Percentiles rank a stretch among this genome's conserved stretches.
Evolutionary conservation across 805 yeast species (phyloP).

Genomic region (Lipomyces chichibuensis): DNA sequence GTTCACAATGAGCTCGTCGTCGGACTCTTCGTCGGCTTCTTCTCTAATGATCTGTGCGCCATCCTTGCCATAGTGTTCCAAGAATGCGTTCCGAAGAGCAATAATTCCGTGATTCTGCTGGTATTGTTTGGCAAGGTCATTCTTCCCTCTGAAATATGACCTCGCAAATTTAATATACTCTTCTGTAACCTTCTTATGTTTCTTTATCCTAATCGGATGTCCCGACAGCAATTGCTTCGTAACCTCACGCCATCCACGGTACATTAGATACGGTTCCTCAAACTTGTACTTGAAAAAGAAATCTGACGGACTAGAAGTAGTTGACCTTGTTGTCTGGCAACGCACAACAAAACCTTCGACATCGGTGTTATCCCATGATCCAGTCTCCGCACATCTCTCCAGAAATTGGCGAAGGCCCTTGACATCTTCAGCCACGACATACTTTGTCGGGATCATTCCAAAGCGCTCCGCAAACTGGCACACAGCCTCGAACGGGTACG

Average conservation of each 20-base stretch:
- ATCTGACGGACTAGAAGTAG: constrained; percentile 37
- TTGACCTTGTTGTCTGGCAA: constrained; percentile 46
- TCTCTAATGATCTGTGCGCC: constrained; percentile 58
- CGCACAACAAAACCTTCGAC: constrained; percentile 94
- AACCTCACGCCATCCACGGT: constrained; percentile 86
- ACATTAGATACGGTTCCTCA: constrained; percentile 91
- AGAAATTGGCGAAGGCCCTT: constrained; percentile 55
- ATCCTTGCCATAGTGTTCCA: constrained; percentile 55
- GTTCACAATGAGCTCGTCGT: constrained; percentile 13
- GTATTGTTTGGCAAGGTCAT: constrained; percentile 53
- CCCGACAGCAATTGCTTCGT: constrained; percentile 60
- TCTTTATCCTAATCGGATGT: constrained; percentile 46
- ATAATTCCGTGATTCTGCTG: constrained; percentile 71
- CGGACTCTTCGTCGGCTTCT: constrained; percentile 40
- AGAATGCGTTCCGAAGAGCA: constrained; percentile 66
- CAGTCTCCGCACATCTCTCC: constrained; percentile 61
- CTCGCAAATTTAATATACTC: constrained; percentile 70
- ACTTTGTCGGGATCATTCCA: constrained; percentile 68
- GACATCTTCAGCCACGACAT: constrained; percentile 48
- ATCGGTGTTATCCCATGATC: constrained; percentile 70
- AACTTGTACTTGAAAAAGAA: constrained; percentile 92
- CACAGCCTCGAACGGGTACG: constrained; percentile 66
- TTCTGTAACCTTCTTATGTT: constrained; percentile 63
- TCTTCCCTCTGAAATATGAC: constrained; percentile 56
- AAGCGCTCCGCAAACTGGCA: constrained; percentile 60